Evolutionary conservation across 1,284 basidiomycete genomes (phyloP), one percentile per base, ranked within the genome.

Genomic region (Pseudozyma pruni): DNA sequence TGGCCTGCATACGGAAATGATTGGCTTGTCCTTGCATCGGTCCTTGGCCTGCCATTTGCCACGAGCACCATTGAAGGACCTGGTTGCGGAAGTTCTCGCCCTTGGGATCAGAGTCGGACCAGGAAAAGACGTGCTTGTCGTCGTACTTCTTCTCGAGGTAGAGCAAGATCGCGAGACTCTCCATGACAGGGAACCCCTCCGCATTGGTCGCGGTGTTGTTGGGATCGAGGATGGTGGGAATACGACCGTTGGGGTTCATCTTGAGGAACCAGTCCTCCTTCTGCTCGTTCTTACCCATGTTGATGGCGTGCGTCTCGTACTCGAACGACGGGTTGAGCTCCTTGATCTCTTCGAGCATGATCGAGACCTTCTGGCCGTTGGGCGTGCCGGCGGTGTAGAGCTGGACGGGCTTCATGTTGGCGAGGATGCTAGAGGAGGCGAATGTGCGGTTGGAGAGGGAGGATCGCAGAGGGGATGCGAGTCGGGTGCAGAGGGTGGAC

Each of bases 321-420:
- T 63, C 46, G 47, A 78, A 74, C 11, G 47, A 48, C 8, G 55
- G 59, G 57, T 78, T 70, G 48, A 78, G 64, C 22, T 59, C 75
- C 41, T 74, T 69, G 16, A 98, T 84, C 2, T 87, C 86, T 81
- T 98, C 96, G 56, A 98, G 86, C 3, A 92, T 93, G 81, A 97
- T 96, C 83, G 98, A 98, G 84, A 95, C 91, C 8, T 89, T 89
- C 84, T 98, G 98, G 94, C 96, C 98, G 49, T 82, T 81, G 0
- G 92, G 75, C n/a, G 75, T 77, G 35, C 50, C 57, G 11, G 58
- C 57, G 13, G 75, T 77, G 62, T 68, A 77, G 41, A 77, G 53
- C 25, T 70, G 47, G 8, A 77, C 35, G 17, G 75, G 72, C 61
- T 77, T 63, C 61, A 72, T 68, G 25, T 19, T 62, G 42, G 45